Percentiles rank a stretch among this genome's conserved stretches.
phyloP scores from a whole-genome alignment of 805 yeast species.

The Kodamaea sagamina region DNA sequence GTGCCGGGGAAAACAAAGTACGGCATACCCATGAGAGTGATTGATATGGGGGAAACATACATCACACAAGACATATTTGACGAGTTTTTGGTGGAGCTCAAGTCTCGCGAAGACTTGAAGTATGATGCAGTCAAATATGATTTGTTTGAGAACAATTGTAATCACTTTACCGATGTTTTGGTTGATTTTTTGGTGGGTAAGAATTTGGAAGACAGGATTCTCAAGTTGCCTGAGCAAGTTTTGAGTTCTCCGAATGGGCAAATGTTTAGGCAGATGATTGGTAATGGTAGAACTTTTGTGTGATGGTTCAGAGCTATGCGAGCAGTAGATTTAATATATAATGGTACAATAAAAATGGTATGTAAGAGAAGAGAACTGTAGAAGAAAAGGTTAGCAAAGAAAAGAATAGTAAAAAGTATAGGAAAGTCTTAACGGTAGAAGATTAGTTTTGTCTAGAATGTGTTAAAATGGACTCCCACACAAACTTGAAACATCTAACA shows the following conservation, averaged over 20 bases:
- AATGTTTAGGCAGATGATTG: conserved; percentile 35
- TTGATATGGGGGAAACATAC: conserved; percentile 55
- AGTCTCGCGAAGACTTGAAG: conserved; percentile 36
- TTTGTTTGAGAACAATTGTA: conserved; percentile 64
- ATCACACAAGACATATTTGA: conserved; percentile 52
- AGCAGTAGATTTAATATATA: too few species aligned
- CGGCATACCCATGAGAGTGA: conserved; percentile 55
- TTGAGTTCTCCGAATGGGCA: conserved; percentile 42
- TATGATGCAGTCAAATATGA: conserved; percentile 53
- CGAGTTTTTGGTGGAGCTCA: conserved; percentile 55
- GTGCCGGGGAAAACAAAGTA: conserved; percentile 58
- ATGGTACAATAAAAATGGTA: too few species aligned
- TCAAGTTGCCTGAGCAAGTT: conserved; percentile 53
- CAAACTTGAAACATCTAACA: too few species aligned
- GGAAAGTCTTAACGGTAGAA: too few species aligned
- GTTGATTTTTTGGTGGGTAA: conserved; percentile 59
- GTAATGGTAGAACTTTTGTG: conserved; percentile 19
- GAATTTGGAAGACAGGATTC: conserved; percentile 54
- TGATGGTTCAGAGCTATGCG: too few species aligned
- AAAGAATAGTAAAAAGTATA: too few species aligned
- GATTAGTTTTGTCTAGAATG: too few species aligned
- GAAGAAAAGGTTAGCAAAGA: too few species aligned
- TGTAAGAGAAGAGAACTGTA: too few species aligned
- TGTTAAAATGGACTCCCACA: too few species aligned
- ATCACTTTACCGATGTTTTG: conserved; percentile 62